Base-by-base conservation (phyloP, 805 yeast species). In the Cyberlindnera nakhonratchasimensis region DNA sequence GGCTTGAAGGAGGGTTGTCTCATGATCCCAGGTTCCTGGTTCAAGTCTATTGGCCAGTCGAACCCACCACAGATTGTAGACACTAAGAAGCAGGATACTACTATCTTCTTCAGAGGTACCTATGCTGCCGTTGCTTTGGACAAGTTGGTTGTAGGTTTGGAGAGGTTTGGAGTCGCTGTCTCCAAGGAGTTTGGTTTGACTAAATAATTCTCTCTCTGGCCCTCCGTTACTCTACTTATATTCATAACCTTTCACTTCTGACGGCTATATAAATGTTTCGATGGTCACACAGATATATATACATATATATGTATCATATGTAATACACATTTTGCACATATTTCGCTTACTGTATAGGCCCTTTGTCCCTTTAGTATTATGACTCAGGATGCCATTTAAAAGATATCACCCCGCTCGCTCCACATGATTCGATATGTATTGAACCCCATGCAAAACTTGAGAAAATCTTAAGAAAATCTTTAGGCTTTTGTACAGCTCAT, bases 1-100 rank as follows among this genome's bases (percentile, higher is more conserved):
- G 80, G 77, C 21, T 69, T 83, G 50, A 65, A 69, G 41, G 64
- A 67, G 42, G 90, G 90, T 34, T 74, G 80, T 52, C 67, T 85
- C 55, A 76, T 86, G 77, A 82, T 84, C 51, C 93, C 93, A 32
- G 95, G 93, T 37, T 77, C 86, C 28, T 85, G 91, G 93, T 86
- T 86, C 70, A 73, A 74, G 62, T 68, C 77, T 31, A 59, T 59
- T 4, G 82, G 80, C 44, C 71, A 75, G 46, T 72, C 81, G 18
- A 62, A 52, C 34, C 84, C 84, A 28, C 79, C 83, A 32, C 88
- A 80, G 59, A 45, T 23, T 57, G 58, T 20, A 37, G 70, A 31
- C 68, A 39, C 70, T 28, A 58, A 54, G 21, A 66, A 67, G 40
- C 61, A 69, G n/a, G 65, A 55, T 37, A 57, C 38, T 66, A 65